Conservation (phyloP, 192 early-diverging fungal genomes). For the Podila minutissima region DNA sequence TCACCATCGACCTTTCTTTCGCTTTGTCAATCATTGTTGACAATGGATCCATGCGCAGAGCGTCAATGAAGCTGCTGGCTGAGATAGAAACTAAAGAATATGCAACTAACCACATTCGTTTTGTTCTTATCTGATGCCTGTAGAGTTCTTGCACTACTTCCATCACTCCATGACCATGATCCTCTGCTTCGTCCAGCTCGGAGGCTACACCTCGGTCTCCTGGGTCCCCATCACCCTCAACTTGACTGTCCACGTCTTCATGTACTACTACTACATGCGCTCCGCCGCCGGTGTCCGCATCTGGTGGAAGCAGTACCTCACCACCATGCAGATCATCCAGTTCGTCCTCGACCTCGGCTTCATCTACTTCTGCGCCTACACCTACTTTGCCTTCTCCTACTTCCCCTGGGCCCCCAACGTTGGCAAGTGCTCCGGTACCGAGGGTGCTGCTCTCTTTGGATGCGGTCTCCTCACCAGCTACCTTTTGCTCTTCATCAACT, state of each 20-base stretch:
- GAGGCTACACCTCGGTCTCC: conserved; percentile 73
- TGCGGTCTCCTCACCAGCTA: conserved; percentile 80
- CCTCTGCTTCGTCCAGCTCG: conserved; percentile 83
- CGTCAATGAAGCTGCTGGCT: no score
- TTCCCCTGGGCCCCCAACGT: conserved; percentile 62
- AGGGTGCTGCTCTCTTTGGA: conserved; percentile 80
- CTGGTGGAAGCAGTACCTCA: conserved; percentile 94
- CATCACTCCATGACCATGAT: conserved; percentile 90
- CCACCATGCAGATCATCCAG: conserved; percentile 87
- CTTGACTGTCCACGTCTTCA: conserved; percentile 85
- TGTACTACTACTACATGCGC: conserved; percentile 89
- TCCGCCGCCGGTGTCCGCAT: conserved; percentile 74
- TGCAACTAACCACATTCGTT: conserved; percentile 1
- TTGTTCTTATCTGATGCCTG: neutral
- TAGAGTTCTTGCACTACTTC: conserved; percentile 89
- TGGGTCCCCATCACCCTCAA: conserved; percentile 85
- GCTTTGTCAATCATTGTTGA: neutral
- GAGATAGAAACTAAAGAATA: no score
- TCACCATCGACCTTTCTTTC: neutral
- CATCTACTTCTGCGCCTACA: conserved; percentile 87
- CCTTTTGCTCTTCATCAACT: conserved; percentile 86
- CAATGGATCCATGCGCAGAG: no score
- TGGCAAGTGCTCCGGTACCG: conserved; percentile 77
- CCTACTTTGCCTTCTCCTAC: conserved; percentile 72
- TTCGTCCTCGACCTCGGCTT: conserved; percentile 87